Base-by-base conservation (phyloP, 2,329 filamentous ascomycete species). In the Fusarium foetens region DNA sequence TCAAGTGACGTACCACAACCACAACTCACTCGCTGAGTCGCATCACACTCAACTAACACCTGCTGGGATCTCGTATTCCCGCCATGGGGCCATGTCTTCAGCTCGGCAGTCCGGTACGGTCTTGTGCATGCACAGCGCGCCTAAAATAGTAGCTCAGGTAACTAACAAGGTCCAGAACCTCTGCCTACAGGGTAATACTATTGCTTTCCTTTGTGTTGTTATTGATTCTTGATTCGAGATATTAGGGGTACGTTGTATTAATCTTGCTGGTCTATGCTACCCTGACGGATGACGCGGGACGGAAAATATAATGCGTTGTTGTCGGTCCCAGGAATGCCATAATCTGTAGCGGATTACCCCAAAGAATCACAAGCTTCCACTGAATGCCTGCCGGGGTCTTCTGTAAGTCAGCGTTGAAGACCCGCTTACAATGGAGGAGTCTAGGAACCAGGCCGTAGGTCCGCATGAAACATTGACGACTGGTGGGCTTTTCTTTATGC, bases 1-100 rank as follows among this genome's bases (percentile, higher is more conserved):
- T 55, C 72, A 62, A 71, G 72, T 76, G 74, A 76, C 74, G 74
- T 76, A 70, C 74, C 65, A 75, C 73, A 58, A 59, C 74, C 60
- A 58, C 54, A 39, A 31, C 57, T 55, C 39, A 48, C 29, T 39
- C 19, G 25, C 25, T 25, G 25, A 25, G 25, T 25, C 25, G 10
- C 17, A 21, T n/a, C 38, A 12, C 12, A n/a, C 49, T 19, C 23
- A 36, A 21, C 23, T 25, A 19, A n/a, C 6, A 46, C 53, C 42
- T 55, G 29, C 53, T 57, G 39, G 53, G 62, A 62, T 74, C 74
- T 76, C 74, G 74, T 76, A 76, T 76, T 72, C 57, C 64, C 62
- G 41, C 51, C 74, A 52, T 58, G 58, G 63, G 64, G 41, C 64
- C 51, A 48, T 52, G 35, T 52, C 57, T 41, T 68, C 66, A 68